Evolutionary conservation across 1,284 basidiomycete genomes (phyloP).

Genomic region (Leccinum solheimii): DNA sequence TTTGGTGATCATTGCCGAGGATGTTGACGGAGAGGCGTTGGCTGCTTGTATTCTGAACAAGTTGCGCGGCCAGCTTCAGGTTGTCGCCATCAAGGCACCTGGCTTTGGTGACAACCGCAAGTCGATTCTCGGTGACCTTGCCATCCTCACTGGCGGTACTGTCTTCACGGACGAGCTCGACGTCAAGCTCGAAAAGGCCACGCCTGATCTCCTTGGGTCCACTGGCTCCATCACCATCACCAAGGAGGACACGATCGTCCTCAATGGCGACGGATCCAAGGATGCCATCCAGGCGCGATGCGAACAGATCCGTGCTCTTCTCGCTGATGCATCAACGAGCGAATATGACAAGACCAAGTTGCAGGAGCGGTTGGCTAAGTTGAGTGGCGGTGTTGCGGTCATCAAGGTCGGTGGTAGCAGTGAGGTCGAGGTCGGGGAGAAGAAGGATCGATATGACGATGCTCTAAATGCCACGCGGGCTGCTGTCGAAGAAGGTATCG

Average conservation of each 20-base stretch:
- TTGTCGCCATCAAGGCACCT: constrained; percentile 94
- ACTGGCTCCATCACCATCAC: constrained; percentile 94
- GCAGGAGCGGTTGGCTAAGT: constrained; percentile 96
- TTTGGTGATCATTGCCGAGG: constrained; percentile 95
- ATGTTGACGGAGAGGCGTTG: constrained; percentile 96
- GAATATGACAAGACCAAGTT: constrained; percentile 97
- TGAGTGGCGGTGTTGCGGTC: constrained; percentile 94
- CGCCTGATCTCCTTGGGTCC: constrained; percentile 87
- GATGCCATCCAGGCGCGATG: constrained; percentile 85
- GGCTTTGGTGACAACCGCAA: constrained; percentile 99
- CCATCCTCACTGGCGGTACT: constrained; percentile 95
- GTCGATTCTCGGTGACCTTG: constrained; percentile 94
- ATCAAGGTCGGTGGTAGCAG: constrained; percentile 95
- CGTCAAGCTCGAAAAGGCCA: constrained; percentile 94
- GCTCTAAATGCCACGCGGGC: constrained; percentile 97
- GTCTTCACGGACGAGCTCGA: constrained; percentile 99
- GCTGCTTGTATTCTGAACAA: constrained; percentile 99
- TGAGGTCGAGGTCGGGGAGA: constrained; percentile 98
- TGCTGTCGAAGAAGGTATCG: constrained; percentile 97
- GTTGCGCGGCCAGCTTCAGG: constrained; percentile 93
- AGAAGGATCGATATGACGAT: constrained; percentile 99
- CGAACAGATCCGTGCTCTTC: constrained; percentile 90
- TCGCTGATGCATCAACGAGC: constrained; percentile 82
- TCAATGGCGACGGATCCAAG: constrained; percentile 92
- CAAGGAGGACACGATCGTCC: constrained; percentile 97